Base-by-base conservation (phyloP, 805 yeast genomes). In the Yarrowia keelungensis region DNA sequence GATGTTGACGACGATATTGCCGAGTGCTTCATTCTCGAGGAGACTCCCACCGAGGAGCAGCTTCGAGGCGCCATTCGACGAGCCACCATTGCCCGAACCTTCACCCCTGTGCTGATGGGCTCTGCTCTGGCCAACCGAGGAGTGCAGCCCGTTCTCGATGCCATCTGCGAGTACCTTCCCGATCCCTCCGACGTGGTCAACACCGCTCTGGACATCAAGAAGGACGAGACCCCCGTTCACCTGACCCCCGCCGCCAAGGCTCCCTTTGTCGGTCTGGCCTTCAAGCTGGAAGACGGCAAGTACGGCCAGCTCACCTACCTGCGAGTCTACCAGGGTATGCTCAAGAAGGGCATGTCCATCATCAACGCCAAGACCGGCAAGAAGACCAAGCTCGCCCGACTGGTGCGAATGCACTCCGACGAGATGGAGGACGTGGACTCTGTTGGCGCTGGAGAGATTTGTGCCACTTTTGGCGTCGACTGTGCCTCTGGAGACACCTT, bases 91-190 rank as follows among this genome's bases (percentile, higher is more conserved):
- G 97, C 93, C 41, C 88, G 98, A 81, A 90, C 86, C 77, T 95
- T 95, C 83, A 92, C 98, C 14, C 99, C 99, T n/a, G 98, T 95
- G n/a, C 83, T 94, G 72, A 95, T 95, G 98, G 99, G 99, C 26
- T 92, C 98, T 62, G 99, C 99, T 19, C 84, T 95, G 72, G 99
- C 98, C 69, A 95, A 95, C 82, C 91, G 89, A 73, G 97, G 98
- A 79, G 85, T 95, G 72, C 99, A 95, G 82, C 93, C 93, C 26
- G 97, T 94, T 45, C 83, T 95, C 74, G 98, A 95, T 79, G 95
- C 98, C 49, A 97, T 95, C 70, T 94, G 94, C 72, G 98, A 94
- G 78, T 95, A 88, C 80, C 85, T 95, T 75, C 99, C 99, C 56
- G 88, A 94, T 78, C 99, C 99, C 69, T 87, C 95, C 71, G 97